These are phyloP conservation scores for Pilatotrama ljubarskyi DNA, from an alignment of 768 basidiomycete genomes.

Conservation along the genomic window DNA sequence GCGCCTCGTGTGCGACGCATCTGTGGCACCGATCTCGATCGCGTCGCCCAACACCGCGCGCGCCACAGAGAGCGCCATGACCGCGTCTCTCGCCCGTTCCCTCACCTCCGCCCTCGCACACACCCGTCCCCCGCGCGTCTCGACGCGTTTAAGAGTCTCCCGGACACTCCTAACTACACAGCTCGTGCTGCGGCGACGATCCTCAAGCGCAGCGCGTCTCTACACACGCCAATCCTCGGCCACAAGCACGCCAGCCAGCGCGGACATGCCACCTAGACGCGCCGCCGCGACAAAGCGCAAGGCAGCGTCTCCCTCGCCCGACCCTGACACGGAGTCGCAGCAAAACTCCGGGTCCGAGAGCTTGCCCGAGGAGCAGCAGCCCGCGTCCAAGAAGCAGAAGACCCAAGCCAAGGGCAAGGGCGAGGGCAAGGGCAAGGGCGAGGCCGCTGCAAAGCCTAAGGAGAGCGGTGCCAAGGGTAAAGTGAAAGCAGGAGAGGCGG, in stretches of 20 bases:
- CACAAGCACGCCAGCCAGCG: background rate
- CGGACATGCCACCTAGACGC: slow-evolving; percentile 21
- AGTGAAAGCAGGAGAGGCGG: slow-evolving; percentile 1
- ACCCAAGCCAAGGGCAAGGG: background rate
- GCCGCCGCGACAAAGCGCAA: slow-evolving; percentile 23
- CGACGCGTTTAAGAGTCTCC: background rate
- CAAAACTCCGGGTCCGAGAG: background rate
- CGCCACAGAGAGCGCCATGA: background rate
- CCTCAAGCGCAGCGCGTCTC: no score
- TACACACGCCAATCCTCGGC: background rate
- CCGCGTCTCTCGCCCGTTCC: slow-evolving; percentile 6
- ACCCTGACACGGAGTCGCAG: slow-evolving; percentile 8
- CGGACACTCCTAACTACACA: no score
- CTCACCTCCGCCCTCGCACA: background rate
- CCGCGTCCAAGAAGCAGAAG: slow-evolving; percentile 11
- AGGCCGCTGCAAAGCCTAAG: background rate
- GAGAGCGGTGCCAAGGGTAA: no score
- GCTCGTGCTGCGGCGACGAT: background rate
- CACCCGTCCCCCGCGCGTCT: background rate
- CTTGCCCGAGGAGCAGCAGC: slow-evolving; percentile 3
- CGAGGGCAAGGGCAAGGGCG: background rate
- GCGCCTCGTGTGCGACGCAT: slow-evolving; percentile 12
- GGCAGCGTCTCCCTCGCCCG: background rate
- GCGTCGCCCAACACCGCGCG: background rate
- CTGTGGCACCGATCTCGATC: slow-evolving; percentile 22